These are phyloP conservation scores for Lachnellula occidentalis DNA, from an alignment of 2,329 filamentous ascomycete species.

Conservation along the genomic window DNA sequence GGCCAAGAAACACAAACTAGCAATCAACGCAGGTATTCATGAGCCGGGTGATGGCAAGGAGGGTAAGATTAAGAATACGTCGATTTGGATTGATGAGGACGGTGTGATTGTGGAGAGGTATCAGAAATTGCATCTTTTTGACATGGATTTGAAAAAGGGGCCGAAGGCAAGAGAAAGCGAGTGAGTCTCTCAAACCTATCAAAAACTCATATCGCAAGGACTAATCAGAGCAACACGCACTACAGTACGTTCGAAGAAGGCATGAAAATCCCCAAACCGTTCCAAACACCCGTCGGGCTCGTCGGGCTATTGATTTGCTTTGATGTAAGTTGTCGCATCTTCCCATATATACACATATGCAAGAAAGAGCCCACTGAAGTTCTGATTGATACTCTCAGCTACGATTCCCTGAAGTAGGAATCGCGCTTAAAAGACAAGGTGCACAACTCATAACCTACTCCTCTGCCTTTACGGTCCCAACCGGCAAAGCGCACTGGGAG, in stretches of 20 bases:
- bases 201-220: too few species aligned
- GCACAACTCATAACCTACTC: slow-evolving; percentile 82
- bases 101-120: slow-evolving; percentile 59
- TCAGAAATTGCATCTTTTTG: slow-evolving; percentile 89
- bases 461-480: slow-evolving; percentile 83
- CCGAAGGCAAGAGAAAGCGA: slow-evolving; percentile 58
- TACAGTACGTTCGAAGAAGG: slow-evolving; percentile 53
- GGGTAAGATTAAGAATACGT: slow-evolving; percentile 36
- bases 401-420: slow-evolving; percentile 70
- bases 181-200: too few species aligned
- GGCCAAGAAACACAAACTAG: slow-evolving; percentile 57
- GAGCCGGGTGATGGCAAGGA: slow-evolving; percentile 50
- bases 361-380: too few species aligned
- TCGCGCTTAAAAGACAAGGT: slow-evolving; percentile 58
- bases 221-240: too few species aligned
- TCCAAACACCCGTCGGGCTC: slow-evolving; percentile 66
- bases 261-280: slow-evolving; percentile 57
- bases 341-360: not conserved
- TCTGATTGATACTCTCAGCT: slow-evolving; percentile 38
- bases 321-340: slow-evolving; percentile 47
- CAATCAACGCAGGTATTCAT: slow-evolving; percentile 85
- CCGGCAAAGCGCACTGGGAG: slow-evolving; percentile 83
- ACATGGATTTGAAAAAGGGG: slow-evolving; percentile 47
- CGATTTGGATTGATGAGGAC: slow-evolving; percentile 62
- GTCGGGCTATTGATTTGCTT: slow-evolving; percentile 85